phyloP scores from a whole-genome alignment of 192 early-diverging fungal species.

The Backusella tarrabulga region DNA sequence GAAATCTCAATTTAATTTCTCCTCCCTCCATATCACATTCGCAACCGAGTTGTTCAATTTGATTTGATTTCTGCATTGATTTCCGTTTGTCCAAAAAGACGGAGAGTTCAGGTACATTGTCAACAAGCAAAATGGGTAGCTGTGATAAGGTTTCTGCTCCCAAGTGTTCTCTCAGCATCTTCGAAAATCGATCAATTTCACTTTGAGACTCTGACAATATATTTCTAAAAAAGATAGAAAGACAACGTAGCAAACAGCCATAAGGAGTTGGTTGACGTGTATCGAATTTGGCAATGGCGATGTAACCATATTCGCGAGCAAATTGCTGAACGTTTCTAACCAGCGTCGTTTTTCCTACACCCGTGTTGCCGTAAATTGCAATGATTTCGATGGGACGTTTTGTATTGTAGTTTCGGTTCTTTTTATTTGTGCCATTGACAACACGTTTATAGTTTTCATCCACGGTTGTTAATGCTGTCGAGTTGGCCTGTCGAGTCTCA shows the following conservation, averaged over 20 bases:
- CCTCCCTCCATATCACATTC: conserved; percentile 22
- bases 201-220: conserved; percentile 17
- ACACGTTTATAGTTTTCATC: neutral
- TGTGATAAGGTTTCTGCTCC: conserved; percentile 8
- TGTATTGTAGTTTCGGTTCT: neutral
- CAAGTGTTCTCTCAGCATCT: conserved; percentile 21
- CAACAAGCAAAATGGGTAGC: conserved; percentile 20
- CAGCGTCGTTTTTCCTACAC: conserved; percentile 32
- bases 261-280: conserved; percentile 34
- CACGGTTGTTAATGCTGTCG: neutral
- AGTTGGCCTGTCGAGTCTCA: neutral
- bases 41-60: neutral
- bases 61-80: neutral
- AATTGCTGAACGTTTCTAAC: conserved; percentile 18
- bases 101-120: conserved; percentile 32
- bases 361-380: conserved; percentile 26
- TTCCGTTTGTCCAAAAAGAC: conserved; percentile 11
- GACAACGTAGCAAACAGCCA: conserved; percentile 30
- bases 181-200: conserved; percentile 21
- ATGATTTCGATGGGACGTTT: conserved; percentile 29
- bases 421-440: neutral
- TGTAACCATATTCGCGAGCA: conserved; percentile 33
- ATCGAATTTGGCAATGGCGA: conserved; percentile 32
- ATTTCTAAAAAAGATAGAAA: conserved; percentile 27
- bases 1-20: conserved; percentile 33